Evolutionary conservation across 805 yeast species (phyloP).

Genomic region (Pichia manshurica): DNA sequence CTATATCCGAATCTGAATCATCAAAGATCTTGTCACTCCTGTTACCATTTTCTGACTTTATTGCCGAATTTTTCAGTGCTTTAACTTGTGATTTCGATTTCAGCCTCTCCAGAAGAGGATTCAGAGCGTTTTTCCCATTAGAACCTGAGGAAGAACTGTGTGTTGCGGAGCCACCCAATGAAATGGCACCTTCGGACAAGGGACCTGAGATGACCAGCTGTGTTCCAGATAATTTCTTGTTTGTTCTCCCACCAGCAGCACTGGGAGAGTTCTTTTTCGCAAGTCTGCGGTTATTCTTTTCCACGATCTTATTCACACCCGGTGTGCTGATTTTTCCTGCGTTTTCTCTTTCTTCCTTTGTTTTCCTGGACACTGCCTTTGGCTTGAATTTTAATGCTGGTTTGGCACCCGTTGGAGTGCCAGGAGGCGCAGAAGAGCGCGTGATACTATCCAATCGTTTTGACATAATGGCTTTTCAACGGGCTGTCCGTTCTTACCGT

Average conservation of each 20-base stretch:
- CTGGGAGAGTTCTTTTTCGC: conserved; percentile 20
- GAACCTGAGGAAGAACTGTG: conserved; percentile 8
- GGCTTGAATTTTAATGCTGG: conserved; percentile 75
- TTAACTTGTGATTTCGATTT: conserved; percentile 8
- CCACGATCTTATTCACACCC: conserved; percentile 30
- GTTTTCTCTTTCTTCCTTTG: conserved; percentile 78
- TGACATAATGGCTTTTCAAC: conserved; percentile 14
- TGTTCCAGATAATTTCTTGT: conserved; percentile 39
- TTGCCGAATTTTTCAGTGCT: conserved; percentile 6
- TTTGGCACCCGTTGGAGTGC: conserved; percentile 25
- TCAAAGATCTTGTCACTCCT: neutral
- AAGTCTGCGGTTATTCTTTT: conserved; percentile 5
- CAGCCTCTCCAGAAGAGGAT: conserved; percentile 32
- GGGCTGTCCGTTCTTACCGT: too few species aligned
- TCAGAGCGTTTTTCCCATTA: conserved; percentile 23
- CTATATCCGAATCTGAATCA: conserved; percentile 29
- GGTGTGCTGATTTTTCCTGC: conserved; percentile 47
- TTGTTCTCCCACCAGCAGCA: conserved; percentile 12
- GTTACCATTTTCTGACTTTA: conserved; percentile 13
- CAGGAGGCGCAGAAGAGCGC: conserved; percentile 20
- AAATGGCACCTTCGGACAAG: conserved; percentile 57
- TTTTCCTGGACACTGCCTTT: conserved; percentile 76
- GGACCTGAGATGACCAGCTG: conserved; percentile 72
- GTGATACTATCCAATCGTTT: conserved; percentile 36
- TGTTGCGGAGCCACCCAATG: conserved; percentile 29